Evolutionary conservation across 352 stramenopile genomes (phyloP).

Genomic region (Phytopythium mirpurense): DNA sequence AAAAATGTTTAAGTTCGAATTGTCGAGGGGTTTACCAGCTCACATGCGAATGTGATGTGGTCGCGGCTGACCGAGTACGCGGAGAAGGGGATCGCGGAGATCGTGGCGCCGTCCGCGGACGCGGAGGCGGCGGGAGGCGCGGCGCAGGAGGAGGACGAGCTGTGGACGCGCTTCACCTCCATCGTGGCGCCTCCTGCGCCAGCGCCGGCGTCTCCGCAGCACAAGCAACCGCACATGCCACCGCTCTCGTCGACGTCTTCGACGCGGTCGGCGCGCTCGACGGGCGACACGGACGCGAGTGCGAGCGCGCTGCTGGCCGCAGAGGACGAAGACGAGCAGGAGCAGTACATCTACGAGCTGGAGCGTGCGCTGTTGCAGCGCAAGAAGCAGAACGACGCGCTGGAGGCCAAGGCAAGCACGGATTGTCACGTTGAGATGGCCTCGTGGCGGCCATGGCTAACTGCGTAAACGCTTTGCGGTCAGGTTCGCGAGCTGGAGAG

Average conservation of each 20-base stretch:
- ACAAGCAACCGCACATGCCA: constrained; percentile 2
- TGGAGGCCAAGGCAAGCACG: constrained; percentile 35
- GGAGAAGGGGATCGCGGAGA: constrained; percentile 52
- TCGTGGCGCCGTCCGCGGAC: constrained; percentile 22
- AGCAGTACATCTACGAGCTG: constrained; percentile 76
- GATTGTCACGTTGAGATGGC: not conserved
- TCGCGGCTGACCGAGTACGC: constrained; percentile 55
- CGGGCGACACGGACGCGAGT: not conserved
- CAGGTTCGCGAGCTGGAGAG: constrained; percentile 21
- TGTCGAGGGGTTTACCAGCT: too few species aligned
- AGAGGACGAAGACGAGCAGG: constrained; percentile 53
- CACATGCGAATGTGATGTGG: constrained; percentile 37
- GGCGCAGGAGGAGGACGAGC: constrained; percentile 20
- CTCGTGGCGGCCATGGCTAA: too few species aligned
- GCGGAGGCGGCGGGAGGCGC: constrained; percentile 28
- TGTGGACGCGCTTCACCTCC: constrained; percentile 33
- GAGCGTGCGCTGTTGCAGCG: constrained; percentile 65
- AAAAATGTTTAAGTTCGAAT: too few species aligned
- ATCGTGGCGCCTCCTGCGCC: constrained; percentile 37
- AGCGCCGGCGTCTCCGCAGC: constrained; percentile 2
- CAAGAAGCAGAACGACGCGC: constrained; percentile 66
- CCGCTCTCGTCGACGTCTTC: not conserved
- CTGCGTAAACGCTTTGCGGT: not conserved
- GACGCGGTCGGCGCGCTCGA: not conserved
- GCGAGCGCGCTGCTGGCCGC: not conserved